Evolutionary conservation across 768 basidiomycete genomes (phyloP).

Genomic region (Pleurotus platypus): DNA sequence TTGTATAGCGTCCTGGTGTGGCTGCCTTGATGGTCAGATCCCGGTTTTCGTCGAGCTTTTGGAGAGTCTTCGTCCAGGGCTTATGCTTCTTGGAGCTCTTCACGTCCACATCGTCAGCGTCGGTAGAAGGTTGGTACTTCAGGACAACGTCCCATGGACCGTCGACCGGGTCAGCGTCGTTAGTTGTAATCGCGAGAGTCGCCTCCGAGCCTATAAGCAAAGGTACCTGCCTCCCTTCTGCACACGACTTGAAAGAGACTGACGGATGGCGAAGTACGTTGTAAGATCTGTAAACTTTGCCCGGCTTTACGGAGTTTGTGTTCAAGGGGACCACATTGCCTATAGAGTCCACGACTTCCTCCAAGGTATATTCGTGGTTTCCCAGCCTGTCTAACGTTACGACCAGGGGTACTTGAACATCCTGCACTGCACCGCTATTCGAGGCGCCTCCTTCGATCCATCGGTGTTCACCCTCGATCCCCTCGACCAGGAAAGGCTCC

Average conservation of each 20-base stretch:
- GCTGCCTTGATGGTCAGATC: conserved; percentile 47
- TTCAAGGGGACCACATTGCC: conserved; percentile 63
- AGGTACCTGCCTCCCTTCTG: conserved; percentile 63
- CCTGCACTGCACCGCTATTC: conserved; percentile 38
- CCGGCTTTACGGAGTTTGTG: conserved; percentile 29
- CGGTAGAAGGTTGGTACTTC: conserved; percentile 50
- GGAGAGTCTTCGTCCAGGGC: conserved; percentile 62
- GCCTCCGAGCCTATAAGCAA: conserved; percentile 71
- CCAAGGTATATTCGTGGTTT: conserved; percentile 68
- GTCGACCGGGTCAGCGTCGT: conserved; percentile 57
- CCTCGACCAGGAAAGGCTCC: conserved; percentile 79
- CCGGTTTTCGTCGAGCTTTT: conserved; percentile 39
- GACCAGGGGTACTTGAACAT: conserved; percentile 65
- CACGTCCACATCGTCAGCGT: conserved; percentile 30
- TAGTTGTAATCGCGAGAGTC: conserved; percentile 47
- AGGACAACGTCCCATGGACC: conserved; percentile 66
- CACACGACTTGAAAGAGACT: conserved; percentile 72
- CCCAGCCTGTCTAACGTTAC: conserved; percentile 63
- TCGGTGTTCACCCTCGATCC: conserved; percentile 62
- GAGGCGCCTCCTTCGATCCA: conserved; percentile 12
- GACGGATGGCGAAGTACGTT: conserved; percentile 69
- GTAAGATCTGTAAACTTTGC: conserved; percentile 55
- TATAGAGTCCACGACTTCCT: conserved; percentile 78
- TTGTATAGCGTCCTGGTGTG: conserved; percentile 75
- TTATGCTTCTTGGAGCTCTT: conserved; percentile 37